Conservation (phyloP, 192 early-diverging fungal species). For the Nowakowskiella sp. region DNA sequence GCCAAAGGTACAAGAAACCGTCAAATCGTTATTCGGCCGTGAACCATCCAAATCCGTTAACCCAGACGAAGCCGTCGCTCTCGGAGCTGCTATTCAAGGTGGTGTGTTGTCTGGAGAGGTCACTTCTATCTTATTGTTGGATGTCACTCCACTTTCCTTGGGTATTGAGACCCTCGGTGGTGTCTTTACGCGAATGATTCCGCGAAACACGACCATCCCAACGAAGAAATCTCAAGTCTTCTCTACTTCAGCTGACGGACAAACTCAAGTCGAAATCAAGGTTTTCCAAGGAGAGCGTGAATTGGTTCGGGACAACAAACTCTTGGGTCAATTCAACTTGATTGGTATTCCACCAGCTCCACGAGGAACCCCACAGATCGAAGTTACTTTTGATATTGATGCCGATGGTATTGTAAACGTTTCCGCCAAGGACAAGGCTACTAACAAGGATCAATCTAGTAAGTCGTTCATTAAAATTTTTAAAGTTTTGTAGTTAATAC, state of each 20-base stretch:
- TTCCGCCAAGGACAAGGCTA: constrained; percentile 91
- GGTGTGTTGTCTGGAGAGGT: constrained; percentile 95
- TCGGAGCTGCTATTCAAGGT: constrained; percentile 97
- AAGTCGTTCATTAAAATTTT: constrained; percentile 14
- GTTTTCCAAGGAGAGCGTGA: constrained; percentile 99
- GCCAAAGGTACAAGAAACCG: constrained; percentile 91
- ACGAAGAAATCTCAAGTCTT: constrained; percentile 99
- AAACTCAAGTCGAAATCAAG: constrained; percentile 95
- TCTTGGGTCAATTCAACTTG: constrained; percentile 96
- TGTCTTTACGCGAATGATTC: constrained; percentile 95
- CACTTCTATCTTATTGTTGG: constrained; percentile 89
- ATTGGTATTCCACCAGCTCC: constrained; percentile 92
- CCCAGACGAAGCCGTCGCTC: constrained; percentile 97
- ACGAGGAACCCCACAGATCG: constrained; percentile 94
- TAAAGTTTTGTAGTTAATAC: constrained; percentile 4
- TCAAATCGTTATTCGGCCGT: constrained; percentile 79
- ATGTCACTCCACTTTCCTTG: constrained; percentile 95
- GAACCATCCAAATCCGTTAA: constrained; percentile 94
- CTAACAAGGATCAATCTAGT: constrained; percentile 87
- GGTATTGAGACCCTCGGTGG: constrained; percentile 98
- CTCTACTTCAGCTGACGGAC: constrained; percentile 96
- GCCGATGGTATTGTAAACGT: constrained; percentile 99
- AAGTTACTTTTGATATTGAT: constrained; percentile 98
- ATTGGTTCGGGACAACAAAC: constrained; percentile 93
- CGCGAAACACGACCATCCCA: constrained; percentile 96